Evolutionary conservation across 139 green algal species (phyloP).

Genomic region (Mychonastes homosphaera): DNA sequence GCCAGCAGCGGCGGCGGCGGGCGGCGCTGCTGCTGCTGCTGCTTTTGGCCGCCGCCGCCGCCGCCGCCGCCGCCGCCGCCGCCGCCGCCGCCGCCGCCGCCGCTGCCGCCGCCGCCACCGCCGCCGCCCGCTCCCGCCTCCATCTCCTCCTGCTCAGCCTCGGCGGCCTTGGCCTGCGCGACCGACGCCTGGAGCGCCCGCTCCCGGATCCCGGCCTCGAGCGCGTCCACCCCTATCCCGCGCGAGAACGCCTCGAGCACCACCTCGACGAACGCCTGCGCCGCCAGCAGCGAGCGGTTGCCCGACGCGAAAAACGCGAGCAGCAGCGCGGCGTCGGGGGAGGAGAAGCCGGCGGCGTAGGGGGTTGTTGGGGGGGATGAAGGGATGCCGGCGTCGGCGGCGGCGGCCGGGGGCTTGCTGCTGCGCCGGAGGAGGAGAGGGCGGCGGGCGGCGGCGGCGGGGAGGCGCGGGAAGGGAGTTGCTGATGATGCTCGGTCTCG

Average conservation of each 20-base stretch:
- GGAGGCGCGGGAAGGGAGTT: too few species aligned
- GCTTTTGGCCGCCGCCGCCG: conserved; percentile 1
- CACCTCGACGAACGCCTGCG: conserved; percentile 57
- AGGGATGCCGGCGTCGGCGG: too few species aligned
- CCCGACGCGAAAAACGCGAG: conserved; percentile 37
- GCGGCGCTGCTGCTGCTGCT: too few species aligned
- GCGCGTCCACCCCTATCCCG: conserved; percentile 25
- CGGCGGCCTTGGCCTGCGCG: conserved; percentile 33
- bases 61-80: conserved; percentile 2
- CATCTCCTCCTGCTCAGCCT: too few species aligned
- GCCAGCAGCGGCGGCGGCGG: conserved; percentile 3
- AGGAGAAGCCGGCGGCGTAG: too few species aligned
- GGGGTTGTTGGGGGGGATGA: too few species aligned
- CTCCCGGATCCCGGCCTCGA: conserved; percentile 11
- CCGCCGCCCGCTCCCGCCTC: too few species aligned
- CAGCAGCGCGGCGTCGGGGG: conserved; percentile 30
- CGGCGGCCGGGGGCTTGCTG: too few species aligned
- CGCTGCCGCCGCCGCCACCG: background rate
- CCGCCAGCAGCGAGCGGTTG: conserved; percentile 42
- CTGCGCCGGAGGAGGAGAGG: too few species aligned
- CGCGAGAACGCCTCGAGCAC: conserved; percentile 31
- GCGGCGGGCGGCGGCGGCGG: too few species aligned
- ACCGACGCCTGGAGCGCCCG: conserved; percentile 3
- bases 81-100: background rate
- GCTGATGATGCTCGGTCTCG: too few species aligned